Evolutionary conservation across 2,329 filamentous ascomycete genomes (phyloP).

Genomic region (Penicillium decumbens): DNA sequence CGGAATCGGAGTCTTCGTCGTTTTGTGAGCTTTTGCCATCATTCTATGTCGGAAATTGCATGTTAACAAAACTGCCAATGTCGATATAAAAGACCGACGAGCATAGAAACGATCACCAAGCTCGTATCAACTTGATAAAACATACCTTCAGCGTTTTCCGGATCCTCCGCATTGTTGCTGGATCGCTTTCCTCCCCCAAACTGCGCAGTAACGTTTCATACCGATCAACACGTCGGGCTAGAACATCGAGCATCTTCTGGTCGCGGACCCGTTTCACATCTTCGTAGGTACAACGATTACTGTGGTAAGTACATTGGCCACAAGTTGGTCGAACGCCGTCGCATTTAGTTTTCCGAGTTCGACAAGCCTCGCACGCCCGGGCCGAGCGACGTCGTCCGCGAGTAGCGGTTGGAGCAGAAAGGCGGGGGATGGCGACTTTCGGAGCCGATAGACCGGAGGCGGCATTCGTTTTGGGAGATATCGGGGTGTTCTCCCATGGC

Average conservation of each 20-base stretch:
- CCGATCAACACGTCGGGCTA: conserved; percentile 23
- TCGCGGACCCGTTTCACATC: conserved; percentile 36
- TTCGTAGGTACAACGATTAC: conserved; percentile 26
- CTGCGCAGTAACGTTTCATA: conserved; percentile 29
- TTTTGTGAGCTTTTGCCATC: not conserved
- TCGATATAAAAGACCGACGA: not conserved
- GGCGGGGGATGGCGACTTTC: conserved; percentile 32
- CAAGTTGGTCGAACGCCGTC: conserved; percentile 29
- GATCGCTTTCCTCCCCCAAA: conserved; percentile 25
- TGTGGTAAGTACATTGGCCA: conserved; percentile 27
- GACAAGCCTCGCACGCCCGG: conserved; percentile 35
- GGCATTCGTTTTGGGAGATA: not conserved
- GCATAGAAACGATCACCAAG: not conserved
- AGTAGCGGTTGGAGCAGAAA: conserved; percentile 10
- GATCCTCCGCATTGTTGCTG: conserved; percentile 19
- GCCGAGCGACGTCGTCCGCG: conserved; percentile 28
- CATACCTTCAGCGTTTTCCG: conserved; percentile 26
- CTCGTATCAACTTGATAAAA: not conserved
- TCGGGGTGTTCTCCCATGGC: not conserved
- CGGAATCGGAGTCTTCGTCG: conserved; percentile 18
- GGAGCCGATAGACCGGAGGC: not conserved
- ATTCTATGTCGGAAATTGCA: conserved; percentile 4
- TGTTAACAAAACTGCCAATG: not conserved
- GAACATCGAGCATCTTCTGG: conserved; percentile 29
- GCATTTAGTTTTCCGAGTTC: conserved; percentile 35